Evolutionary conservation across 2,329 filamentous ascomycete genomes (phyloP), one percentile per base, ranked within the genome.

Genomic region (Stagonosporopsis cucurbitacearum): DNA sequence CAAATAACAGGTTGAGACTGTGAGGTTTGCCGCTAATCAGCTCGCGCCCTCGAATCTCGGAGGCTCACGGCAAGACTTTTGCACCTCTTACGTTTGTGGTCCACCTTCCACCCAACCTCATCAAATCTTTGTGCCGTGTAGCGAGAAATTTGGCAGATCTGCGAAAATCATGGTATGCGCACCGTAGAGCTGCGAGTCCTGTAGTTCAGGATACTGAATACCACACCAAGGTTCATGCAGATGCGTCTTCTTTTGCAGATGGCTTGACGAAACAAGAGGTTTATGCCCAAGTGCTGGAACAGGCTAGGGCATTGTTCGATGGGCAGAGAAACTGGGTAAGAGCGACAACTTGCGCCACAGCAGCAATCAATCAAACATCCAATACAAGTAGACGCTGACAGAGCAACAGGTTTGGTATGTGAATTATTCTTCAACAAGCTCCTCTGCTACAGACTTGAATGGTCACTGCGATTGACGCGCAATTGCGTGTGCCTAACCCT

Each of bases 321-420:
- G 89, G 82, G 6, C 90, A 94, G 72, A 82, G 87, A 46, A 93
- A 94, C 69, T 94, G 91, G 91, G 90, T 93, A 62, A 17, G 67
- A 4, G 13, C 30, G 58, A 22, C 20, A 4, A 17, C 9, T 42
- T 28, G 23, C 35, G n/a, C n/a, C n/a, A n/a, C n/a, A n/a, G n/a
- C n/a, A n/a, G n/a, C n/a, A n/a, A n/a, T n/a, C n/a, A n/a, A n/a
- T n/a, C n/a, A n/a, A n/a, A n/a, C n/a, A n/a, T n/a, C n/a, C n/a
- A n/a, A n/a, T n/a, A n/a, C n/a, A n/a, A n/a, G n/a, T n/a, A n/a
- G n/a, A n/a, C n/a, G n/a, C n/a, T n/a, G n/a, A n/a, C n/a, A n/a
- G n/a, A n/a, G n/a, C n/a, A n/a, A n/a, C n/a, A n/a, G n/a, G n/a
- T n/a, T n/a, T n/a, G n/a, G n/a, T n/a, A n/a, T n/a, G n/a, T n/a